Percentiles rank a stretch among this genome's conserved stretches.
Conservation (phyloP, 139 green algal genomes). For the Pleodorina starrii region DNA sequence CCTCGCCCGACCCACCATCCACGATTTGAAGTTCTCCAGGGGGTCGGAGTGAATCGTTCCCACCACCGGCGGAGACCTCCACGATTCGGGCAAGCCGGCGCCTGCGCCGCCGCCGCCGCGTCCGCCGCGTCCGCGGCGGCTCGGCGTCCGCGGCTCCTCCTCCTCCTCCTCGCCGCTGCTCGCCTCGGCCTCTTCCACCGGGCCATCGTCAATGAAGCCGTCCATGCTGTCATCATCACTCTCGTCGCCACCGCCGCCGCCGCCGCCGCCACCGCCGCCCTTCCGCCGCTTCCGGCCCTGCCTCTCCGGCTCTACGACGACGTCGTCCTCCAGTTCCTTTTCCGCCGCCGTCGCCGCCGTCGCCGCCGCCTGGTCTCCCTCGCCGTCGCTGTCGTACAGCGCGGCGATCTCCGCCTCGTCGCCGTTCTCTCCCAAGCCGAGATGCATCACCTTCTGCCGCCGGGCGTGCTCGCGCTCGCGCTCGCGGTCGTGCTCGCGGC, state of each 20-base stretch:
- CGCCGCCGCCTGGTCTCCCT: too few species aligned
- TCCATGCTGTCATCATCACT: background rate
- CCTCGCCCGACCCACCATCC: constrained; percentile 40
- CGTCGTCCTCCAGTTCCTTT: too few species aligned
- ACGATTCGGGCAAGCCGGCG: background rate
- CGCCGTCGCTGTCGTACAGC: too few species aligned
- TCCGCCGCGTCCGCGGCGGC: background rate
- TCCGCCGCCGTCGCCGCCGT: too few species aligned
- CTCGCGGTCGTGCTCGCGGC: too few species aligned
- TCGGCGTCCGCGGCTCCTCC: background rate
- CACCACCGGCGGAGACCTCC: background rate
- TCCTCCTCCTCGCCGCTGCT: background rate
- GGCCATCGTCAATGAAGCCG: background rate
- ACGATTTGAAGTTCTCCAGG: constrained; percentile 29
- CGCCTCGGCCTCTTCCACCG: background rate
- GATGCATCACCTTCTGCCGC: too few species aligned
- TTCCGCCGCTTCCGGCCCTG: background rate
- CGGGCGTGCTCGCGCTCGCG: too few species aligned
- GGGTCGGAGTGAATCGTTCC: background rate
- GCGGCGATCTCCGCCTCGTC: too few species aligned
- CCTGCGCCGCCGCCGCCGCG: background rate
- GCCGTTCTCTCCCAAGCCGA: too few species aligned
- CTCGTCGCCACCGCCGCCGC: background rate
- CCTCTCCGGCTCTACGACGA: too few species aligned
- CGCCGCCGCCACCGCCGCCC: background rate